Evolutionary conservation across 2,329 filamentous ascomycete species (phyloP).

Genomic region (Fonsecaea pedrosoi): DNA sequence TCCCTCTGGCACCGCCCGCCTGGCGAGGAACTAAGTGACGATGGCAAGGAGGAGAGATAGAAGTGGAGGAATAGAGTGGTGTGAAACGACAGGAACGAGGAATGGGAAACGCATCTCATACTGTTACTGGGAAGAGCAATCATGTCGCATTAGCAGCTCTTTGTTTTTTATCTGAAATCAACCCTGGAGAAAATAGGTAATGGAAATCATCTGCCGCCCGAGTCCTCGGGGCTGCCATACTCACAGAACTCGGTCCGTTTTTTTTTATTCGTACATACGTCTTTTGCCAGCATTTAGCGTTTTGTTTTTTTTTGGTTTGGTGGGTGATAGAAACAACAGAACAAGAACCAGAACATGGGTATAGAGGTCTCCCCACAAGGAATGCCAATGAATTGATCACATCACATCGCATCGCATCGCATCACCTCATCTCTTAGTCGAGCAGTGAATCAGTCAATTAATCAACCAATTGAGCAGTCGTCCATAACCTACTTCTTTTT

Average conservation of each 20-base stretch:
- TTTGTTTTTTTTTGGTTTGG: neutral
- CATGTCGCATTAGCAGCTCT: conserved; percentile 8
- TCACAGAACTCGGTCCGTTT: neutral
- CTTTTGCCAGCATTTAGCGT: conserved; percentile 15
- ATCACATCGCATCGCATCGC: no score
- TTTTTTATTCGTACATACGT: neutral
- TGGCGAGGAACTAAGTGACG: conserved; percentile 12
- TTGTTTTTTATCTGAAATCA: neutral
- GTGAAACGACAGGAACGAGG: conserved; percentile 7
- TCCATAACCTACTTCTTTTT: no score
- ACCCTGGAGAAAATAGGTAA: conserved; percentile 1
- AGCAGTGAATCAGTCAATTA: no score
- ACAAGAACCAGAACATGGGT: conserved; percentile 3
- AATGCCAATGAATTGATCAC: conserved; percentile 17
- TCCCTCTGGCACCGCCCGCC: conserved; percentile 17
- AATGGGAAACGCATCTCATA: neutral
- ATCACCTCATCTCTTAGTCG: no score
- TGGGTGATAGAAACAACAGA: no score
- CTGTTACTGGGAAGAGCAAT: neutral
- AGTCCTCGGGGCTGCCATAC: neutral
- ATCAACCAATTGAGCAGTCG: no score
- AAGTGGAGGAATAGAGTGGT: neutral
- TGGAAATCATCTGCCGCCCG: neutral
- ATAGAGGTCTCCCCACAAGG: conserved; percentile 12
- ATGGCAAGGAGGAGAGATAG: neutral